A percentile compares a stretch with the other conserved stretches of the same genome.
phyloP scores from a whole-genome alignment of 371 early-diverging fungal genomes.

The Batkoa obscura region DNA sequence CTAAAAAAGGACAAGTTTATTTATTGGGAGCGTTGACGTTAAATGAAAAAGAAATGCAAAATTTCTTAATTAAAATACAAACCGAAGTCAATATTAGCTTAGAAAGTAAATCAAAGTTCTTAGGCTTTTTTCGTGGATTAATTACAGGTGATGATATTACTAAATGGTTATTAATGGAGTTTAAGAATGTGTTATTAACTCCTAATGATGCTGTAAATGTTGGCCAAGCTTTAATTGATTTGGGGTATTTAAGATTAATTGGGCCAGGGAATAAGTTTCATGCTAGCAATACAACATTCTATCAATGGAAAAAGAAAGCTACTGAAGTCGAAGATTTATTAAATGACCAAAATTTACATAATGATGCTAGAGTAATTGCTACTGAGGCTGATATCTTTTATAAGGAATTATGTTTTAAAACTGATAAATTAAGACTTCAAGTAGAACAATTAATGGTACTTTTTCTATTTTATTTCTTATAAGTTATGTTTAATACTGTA shows the following conservation, averaged over 20 bases:
- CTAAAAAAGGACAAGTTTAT: no score
- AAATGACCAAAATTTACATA: background rate
- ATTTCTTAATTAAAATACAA: no score
- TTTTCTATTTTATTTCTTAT: background rate
- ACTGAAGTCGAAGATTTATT: background rate
- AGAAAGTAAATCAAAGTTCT: no score
- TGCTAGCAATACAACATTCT: background rate
- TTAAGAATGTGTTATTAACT: background rate
- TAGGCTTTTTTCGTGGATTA: no score
- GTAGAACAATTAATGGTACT: background rate
- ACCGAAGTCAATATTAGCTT: no score
- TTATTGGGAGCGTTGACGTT: no score
- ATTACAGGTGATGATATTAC: no score
- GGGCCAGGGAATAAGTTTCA: background rate
- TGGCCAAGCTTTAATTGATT: background rate
- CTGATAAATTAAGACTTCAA: background rate
- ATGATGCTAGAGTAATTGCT: background rate
- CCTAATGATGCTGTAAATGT: background rate
- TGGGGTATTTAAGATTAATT: background rate
- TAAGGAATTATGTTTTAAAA: background rate
- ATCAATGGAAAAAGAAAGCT: background rate
- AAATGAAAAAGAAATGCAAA: no score
- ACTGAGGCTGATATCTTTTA: background rate
- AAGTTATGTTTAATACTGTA: background rate
- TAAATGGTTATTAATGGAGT: no score